Percentiles rank a stretch among this genome's conserved stretches.
phyloP scores from a whole-genome alignment of 768 basidiomycete genomes.

The Mycena galericulata region DNA sequence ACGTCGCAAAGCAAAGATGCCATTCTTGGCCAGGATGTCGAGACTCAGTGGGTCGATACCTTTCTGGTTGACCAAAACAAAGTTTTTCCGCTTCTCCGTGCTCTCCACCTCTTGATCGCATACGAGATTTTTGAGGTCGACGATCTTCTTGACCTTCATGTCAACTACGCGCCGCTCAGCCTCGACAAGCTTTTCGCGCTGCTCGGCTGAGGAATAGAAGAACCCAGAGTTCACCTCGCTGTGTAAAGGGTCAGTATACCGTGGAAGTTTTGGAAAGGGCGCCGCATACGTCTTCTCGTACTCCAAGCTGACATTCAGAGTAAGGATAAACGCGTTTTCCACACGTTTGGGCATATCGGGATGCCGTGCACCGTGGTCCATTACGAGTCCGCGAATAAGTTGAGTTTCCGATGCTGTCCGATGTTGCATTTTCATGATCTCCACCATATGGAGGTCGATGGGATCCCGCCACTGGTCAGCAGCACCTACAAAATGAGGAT shows the following conservation, averaged over 20 bases:
- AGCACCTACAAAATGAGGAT: slow-evolving; percentile 54
- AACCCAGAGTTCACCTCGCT: slow-evolving; percentile 99
- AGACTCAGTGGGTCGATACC: slow-evolving; percentile 98
- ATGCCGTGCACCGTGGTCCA: slow-evolving; percentile 97
- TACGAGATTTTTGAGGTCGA: slow-evolving; percentile 95
- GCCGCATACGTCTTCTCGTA: slow-evolving; percentile 96
- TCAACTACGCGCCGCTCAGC: slow-evolving; percentile 96
- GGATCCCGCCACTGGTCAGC: slow-evolving; percentile 84
- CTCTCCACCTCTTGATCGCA: slow-evolving; percentile 93
- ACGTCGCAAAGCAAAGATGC: slow-evolving; percentile 92
- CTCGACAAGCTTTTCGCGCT: slow-evolving; percentile 98
- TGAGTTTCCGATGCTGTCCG: slow-evolving; percentile 97
- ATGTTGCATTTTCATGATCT: slow-evolving; percentile 99
- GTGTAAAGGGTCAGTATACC: slow-evolving; percentile 36
- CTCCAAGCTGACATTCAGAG: slow-evolving; percentile 96
- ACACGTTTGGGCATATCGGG: slow-evolving; percentile 99
- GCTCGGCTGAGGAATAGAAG: slow-evolving; percentile 98
- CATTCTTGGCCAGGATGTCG: slow-evolving; percentile 96
- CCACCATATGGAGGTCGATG: slow-evolving; percentile 99
- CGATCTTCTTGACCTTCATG: slow-evolving; percentile 93
- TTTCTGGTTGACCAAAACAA: slow-evolving; percentile 98
- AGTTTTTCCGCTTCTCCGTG: slow-evolving; percentile 84
- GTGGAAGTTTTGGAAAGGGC: slow-evolving; percentile 32
- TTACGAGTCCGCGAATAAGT: slow-evolving; percentile 92
- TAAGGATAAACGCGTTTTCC: slow-evolving; percentile 95